Percentiles rank a stretch among this genome's conserved stretches.
Evolutionary conservation across 2,329 filamentous ascomycete species (phyloP).

Genomic region (Trichophyton benhamiae): DNA sequence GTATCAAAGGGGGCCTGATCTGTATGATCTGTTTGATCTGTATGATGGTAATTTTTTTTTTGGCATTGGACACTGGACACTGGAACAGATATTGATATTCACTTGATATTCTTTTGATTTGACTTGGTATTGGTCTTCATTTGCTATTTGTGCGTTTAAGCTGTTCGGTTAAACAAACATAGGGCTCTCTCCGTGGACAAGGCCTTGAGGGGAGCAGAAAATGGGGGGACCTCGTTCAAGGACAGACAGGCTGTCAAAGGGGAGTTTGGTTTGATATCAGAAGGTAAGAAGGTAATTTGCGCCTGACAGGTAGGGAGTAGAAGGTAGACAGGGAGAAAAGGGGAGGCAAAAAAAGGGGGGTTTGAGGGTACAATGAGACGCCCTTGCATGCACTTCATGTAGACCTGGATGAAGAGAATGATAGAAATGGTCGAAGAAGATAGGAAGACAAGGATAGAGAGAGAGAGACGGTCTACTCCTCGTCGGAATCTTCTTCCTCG

Average conservation of each 20-base stretch:
- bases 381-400: background rate
- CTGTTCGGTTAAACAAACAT: background rate
- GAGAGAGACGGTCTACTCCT: background rate
- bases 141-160: background rate
- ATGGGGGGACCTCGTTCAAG: slow-evolving; percentile 17
- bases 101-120: background rate
- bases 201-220: background rate
- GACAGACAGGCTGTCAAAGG: background rate
- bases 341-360: background rate
- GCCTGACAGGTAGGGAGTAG: background rate
- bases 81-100: background rate
- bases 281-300: background rate
- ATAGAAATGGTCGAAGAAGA: background rate
- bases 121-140: background rate
- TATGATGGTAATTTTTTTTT: background rate
- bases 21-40: background rate
- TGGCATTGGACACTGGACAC: no score
- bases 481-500: slow-evolving; percentile 15
- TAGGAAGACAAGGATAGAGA: background rate
- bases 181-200: background rate
- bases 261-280: background rate
- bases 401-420: background rate
- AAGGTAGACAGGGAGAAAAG: background rate
- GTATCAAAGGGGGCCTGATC: background rate
- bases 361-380: background rate